Evolutionary conservation across 2,329 filamentous ascomycete genomes (phyloP), one percentile per base, ranked within the genome.

Genomic region (Sporothrix dimorphospora): DNA sequence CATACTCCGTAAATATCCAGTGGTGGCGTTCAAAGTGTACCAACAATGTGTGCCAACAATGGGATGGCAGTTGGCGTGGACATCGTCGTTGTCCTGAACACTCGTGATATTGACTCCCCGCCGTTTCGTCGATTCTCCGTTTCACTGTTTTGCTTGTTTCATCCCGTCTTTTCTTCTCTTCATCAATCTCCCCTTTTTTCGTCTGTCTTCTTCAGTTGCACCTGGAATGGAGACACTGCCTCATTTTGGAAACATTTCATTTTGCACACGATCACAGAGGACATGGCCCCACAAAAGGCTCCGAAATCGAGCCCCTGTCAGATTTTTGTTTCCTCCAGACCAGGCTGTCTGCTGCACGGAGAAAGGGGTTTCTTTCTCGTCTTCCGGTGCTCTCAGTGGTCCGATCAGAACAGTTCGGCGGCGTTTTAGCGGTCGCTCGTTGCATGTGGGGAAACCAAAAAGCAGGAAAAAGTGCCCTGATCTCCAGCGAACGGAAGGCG

Each of bases 91-190:
- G 40, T 42, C 40, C 11, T 34, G 30, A 34, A 6, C 30, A 34
- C 30, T 34, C 30, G 30, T 34, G 42, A 47, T 45, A 12, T 4
- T 12, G 14, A 14, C 42, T 16, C 4, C 42, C 42, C 42, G 34
- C 34, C 12, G n/a, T 40, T 63, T 63, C 16, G 57, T 4, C 30
- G 4, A 19, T n/a, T 7, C 4, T 21, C 19, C 27, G 9, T 27
- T 27, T 16, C 27, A n/a, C 51, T 14, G 19, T 24, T 34, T 5
- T 45, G 21, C n/a, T 14, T 16, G 42, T 67, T 67, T 67, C 65
- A 53, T 67, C 65, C 45, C 45, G 19, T 67, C 65, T 67, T 67
- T 65, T 65, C 24, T 65, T 65, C 24, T 67, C 30, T 38, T 67
- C 45, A 49, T 19, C 45, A 12, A 40, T 38, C 8, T 51, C 65